Evolutionary conservation across 805 yeast species (phyloP).

Genomic region (Kregervanrija fluxuum): DNA sequence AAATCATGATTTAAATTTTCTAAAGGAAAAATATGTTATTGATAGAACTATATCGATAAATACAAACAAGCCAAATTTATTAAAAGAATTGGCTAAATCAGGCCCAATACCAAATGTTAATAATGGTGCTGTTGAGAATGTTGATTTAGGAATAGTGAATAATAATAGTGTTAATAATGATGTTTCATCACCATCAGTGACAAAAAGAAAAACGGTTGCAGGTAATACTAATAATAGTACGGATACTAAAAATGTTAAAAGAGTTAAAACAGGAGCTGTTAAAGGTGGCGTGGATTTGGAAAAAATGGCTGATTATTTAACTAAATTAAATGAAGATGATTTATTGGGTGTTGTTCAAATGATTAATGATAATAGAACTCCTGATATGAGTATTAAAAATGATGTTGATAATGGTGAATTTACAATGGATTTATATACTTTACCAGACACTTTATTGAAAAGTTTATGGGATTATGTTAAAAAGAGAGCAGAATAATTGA

Average conservation of each 20-base stretch:
- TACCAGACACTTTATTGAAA: constrained; percentile 85
- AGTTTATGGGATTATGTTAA: constrained; percentile 93
- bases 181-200: constrained; percentile 13
- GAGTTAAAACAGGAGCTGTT: constrained; percentile 47
- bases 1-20: constrained; percentile 84
- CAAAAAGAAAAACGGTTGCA: constrained; percentile 19
- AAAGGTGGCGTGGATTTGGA: constrained; percentile 84
- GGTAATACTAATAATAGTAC: constrained; percentile 11
- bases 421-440: constrained; percentile 88
- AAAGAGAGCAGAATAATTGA: constrained; percentile 39
- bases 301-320: constrained; percentile 80
- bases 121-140: background rate
- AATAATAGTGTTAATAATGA: constrained; percentile 4
- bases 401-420: constrained; percentile 97
- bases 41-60: constrained; percentile 79
- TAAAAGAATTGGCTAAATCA: constrained; percentile 66
- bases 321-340: constrained; percentile 87
- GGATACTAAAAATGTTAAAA: constrained; percentile 39
- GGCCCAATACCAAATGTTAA: constrained; percentile 62
- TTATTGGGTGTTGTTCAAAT: constrained; percentile 91
- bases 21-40: constrained; percentile 63
- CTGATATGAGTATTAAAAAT: constrained; percentile 92
- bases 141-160: background rate
- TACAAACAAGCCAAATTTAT: constrained; percentile 62
- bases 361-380: constrained; percentile 93